A percentile compares a stretch with the other conserved stretches of the same genome.
Evolutionary conservation across 2,329 filamentous ascomycete genomes (phyloP).

Genomic region (Rugonectria rugulosa): DNA sequence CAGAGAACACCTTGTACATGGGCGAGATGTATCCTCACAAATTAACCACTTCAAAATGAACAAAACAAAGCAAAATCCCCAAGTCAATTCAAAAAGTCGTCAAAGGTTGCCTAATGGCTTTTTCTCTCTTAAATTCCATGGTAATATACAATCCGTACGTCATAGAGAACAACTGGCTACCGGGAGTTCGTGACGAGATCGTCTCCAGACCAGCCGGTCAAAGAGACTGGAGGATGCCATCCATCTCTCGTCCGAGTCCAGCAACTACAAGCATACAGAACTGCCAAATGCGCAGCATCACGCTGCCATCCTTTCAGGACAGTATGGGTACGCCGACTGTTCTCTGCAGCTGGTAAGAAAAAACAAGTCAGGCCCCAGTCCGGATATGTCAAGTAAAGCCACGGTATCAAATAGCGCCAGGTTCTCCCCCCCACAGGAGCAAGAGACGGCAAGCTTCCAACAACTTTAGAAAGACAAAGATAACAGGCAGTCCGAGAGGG

Average conservation of each 20-base stretch:
- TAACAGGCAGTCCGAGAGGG: slow-evolving; percentile 13
- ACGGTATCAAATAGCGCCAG: no score
- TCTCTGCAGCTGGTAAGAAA: slow-evolving; percentile 4
- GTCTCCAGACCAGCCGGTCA: no score
- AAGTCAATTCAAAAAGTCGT: slow-evolving; percentile 6
- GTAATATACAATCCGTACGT: slow-evolving; percentile 28
- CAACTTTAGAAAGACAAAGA: slow-evolving; percentile 27
- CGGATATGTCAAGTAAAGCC: not conserved
- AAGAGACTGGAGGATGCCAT: no score
- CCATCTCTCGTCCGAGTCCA: no score
- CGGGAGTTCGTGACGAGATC: not conserved
- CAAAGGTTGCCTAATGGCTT: slow-evolving; percentile 8
- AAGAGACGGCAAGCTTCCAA: slow-evolving; percentile 18
- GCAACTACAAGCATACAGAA: no score
- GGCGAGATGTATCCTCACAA: no score
- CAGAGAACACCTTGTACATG: no score
- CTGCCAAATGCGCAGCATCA: no score
- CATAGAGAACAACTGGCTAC: not conserved
- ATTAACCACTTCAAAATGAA: no score
- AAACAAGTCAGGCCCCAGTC: slow-evolving; percentile 9
- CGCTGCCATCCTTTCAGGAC: not conserved
- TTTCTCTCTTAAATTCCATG: slow-evolving; percentile 15
- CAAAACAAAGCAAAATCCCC: not conserved
- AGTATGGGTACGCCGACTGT: no score
- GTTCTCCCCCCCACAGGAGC: not conserved